Evolutionary conservation across 148 eudicot genomes (phyloP).

Genomic region (Polygonum aviculare): DNA sequence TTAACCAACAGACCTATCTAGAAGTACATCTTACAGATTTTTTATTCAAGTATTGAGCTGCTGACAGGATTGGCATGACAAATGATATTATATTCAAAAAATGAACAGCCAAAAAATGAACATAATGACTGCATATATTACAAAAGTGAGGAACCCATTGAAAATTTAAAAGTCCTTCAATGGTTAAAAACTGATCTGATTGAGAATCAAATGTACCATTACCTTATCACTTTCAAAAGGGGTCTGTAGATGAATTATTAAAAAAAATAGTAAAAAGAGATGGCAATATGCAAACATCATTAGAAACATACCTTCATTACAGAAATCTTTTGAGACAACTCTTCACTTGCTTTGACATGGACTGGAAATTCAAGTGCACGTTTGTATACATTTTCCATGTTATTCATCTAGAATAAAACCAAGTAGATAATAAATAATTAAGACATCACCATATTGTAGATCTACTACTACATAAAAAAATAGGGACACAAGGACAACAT

Average conservation of each 20-base stretch:
- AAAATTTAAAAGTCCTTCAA: not conserved
- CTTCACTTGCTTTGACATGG: slow-evolving; percentile 51
- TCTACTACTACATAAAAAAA: not conserved
- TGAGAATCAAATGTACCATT: not conserved
- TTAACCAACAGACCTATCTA: not conserved
- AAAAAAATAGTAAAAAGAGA: not conserved
- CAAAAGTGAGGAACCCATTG: not conserved
- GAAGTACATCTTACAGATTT: not conserved
- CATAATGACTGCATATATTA: not conserved
- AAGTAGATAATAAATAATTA: not conserved
- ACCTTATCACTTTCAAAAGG: not conserved
- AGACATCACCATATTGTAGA: not conserved
- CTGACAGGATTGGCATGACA: not conserved
- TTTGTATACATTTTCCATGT: slow-evolving; percentile 43
- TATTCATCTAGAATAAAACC: slow-evolving; percentile 40
- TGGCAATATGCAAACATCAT: not conserved
- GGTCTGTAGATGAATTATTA: not conserved
- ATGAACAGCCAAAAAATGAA: not conserved
- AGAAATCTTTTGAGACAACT: slow-evolving; percentile 41
- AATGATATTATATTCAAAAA: not conserved
- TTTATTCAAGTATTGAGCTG: not conserved
- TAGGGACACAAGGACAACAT: not conserved
- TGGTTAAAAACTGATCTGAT: not conserved
- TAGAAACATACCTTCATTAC: slow-evolving; percentile 46
- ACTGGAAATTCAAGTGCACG: slow-evolving; percentile 45